Evolutionary conservation across 73 alveolate genomes (phyloP), one percentile per base, ranked within the genome.

Genomic region (Strombidium stylifer): DNA sequence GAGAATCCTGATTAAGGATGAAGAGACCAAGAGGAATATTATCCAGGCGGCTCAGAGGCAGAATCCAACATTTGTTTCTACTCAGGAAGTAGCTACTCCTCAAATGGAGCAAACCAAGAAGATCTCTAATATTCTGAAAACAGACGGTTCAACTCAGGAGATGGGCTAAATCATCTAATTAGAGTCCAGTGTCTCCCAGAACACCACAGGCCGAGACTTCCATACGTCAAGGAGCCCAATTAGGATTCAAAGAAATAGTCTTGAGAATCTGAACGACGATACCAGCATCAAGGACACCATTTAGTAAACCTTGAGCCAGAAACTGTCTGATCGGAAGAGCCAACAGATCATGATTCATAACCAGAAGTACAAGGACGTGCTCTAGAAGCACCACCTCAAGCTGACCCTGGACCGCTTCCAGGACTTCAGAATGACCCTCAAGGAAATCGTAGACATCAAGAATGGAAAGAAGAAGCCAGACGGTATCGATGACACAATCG

Each of bases 341-440:
- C 8, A 25, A 20, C 16, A 32, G 50, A 30, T 47, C 5, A 11
- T 31, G 23, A 20, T 19, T 23, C 4, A 60, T 45, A 4, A 45
- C 11, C 27, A n/a, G 26, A 1, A 45, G 12, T 28, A 28, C 23
- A 47, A 47, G n/a, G 11, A 6, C 1, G 30, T 62, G 34, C 23
- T 37, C 5, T 21, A 62, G 28, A 41, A 45, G 34, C 26, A 62
- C n/a, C 36, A 62, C 44, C 21, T 37, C 52, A 37, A 62, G 28
- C 26, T 62, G 37, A 26, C 58, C 10, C 18, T 45, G 24, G 18
- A 62, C 15, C 21, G 58, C 10, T 11, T 37, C 1, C 66, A 37
- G 26, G 81, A 67, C 24, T 67, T 31, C 35, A 67, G 81, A 49
- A 69, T 49, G 39, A 67, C 81, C 0, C 19, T 67, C 10, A 50